These are phyloP conservation scores for Backusella tuberculispora DNA, from an alignment of 192 early-diverging fungal genomes.

Conservation along the genomic window DNA sequence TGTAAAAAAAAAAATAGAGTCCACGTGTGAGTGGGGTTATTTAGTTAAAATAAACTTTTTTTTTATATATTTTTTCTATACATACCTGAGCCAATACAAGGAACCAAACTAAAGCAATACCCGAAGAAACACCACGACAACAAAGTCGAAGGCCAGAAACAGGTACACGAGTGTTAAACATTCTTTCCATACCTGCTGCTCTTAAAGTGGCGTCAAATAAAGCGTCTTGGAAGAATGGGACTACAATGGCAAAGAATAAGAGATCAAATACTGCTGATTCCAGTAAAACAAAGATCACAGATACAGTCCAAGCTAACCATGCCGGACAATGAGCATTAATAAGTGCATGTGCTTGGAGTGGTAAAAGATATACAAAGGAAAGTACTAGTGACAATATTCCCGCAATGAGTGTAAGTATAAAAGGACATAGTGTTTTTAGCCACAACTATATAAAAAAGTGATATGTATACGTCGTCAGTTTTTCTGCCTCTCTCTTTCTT, in stretches of 20 bases:
- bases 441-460: slow-evolving; percentile 36
- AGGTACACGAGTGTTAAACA: slow-evolving; percentile 49
- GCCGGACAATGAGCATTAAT: slow-evolving; percentile 50
- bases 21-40: neutral
- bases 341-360: slow-evolving; percentile 63
- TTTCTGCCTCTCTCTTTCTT: neutral
- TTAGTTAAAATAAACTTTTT: no score
- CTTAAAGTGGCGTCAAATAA: slow-evolving; percentile 60
- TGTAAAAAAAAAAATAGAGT: neutral
- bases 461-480: neutral
- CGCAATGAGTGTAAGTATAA: slow-evolving; percentile 52
- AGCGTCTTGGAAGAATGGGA: slow-evolving; percentile 62
- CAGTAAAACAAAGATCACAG: slow-evolving; percentile 61
- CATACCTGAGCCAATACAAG: slow-evolving; percentile 37
- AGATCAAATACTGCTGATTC: slow-evolving; percentile 55
- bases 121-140: slow-evolving; percentile 50
- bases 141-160: slow-evolving; percentile 45
- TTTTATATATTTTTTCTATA: neutral
- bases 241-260: slow-evolving; percentile 59
- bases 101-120: slow-evolving; percentile 43
- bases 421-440: slow-evolving; percentile 54
- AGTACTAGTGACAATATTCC: slow-evolving; percentile 52
- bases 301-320: slow-evolving; percentile 64
- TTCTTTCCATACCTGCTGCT: slow-evolving; percentile 45
- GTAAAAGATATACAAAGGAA: slow-evolving; percentile 57